Conservation (phyloP, 176 grass and related monocot species). For the Eleusine coracana region DNA sequence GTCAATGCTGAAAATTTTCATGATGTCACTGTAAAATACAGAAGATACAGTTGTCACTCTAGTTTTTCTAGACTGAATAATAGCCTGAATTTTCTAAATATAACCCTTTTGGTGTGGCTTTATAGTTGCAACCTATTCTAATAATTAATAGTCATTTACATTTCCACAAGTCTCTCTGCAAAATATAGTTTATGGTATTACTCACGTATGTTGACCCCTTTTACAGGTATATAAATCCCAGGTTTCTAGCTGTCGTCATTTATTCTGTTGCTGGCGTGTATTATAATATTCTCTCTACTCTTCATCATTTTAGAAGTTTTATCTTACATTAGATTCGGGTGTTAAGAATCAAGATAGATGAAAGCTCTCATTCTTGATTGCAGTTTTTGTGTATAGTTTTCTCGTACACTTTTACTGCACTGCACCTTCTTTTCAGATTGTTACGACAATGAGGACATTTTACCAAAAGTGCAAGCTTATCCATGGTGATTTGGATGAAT, state of each 20-base stretch:
- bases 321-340: not conserved
- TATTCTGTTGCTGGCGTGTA: not conserved
- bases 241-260: not conserved
- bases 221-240: not conserved
- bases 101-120: too few relatives aligned
- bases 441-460: slow-evolving; percentile 81
- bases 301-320: not conserved
- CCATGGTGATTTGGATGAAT: slow-evolving; percentile 97
- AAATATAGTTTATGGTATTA: too few relatives aligned
- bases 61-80: too few relatives aligned
- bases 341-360: not conserved
- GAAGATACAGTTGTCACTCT: too few relatives aligned
- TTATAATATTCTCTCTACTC: not conserved
- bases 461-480: slow-evolving; percentile 97
- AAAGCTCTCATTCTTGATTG: not conserved
- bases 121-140: too few relatives aligned
- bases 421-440: slow-evolving; percentile 64
- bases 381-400: slow-evolving; percentile 7
- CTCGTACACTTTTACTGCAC: slow-evolving; percentile 28
- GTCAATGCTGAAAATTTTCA: too few relatives aligned
- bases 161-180: too few relatives aligned
- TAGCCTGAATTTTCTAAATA: too few relatives aligned
- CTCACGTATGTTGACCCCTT: too few relatives aligned
- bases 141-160: too few relatives aligned
- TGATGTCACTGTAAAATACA: too few relatives aligned